Evolutionary conservation across 2,329 filamentous ascomycete genomes (phyloP).

Genomic region (Xylariaceae sp.): DNA sequence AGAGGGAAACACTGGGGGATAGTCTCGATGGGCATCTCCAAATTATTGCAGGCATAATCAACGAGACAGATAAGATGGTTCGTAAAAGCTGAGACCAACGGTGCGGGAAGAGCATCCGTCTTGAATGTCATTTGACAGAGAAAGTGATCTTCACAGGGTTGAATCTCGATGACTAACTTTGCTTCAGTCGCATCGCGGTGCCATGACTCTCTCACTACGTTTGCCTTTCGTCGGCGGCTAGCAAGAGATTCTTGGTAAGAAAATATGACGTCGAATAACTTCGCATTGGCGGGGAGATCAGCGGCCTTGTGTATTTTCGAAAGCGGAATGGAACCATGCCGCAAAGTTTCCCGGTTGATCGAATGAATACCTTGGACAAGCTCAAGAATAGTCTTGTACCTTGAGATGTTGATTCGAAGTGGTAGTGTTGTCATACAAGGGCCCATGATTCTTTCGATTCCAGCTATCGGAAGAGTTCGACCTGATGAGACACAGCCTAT

Average conservation of each 20-base stretch:
- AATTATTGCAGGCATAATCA: constrained; percentile 26
- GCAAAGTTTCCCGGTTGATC: constrained; percentile 59
- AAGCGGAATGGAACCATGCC: constrained; percentile 58
- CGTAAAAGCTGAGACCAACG: constrained; percentile 52
- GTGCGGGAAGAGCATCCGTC: constrained; percentile 42
- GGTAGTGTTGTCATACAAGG: constrained; percentile 76
- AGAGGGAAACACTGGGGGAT: constrained; percentile 28
- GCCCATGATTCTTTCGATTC: constrained; percentile 68
- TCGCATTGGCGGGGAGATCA: constrained; percentile 47
- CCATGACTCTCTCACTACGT: constrained; percentile 47
- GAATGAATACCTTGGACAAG: constrained; percentile 59
- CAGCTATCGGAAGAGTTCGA: constrained; percentile 63
- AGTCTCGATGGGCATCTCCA: constrained; percentile 23
- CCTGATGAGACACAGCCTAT: constrained; percentile 81
- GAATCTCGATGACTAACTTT: constrained; percentile 67
- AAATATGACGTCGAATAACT: constrained; percentile 71
- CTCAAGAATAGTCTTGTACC: constrained; percentile 49
- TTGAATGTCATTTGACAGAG: constrained; percentile 45
- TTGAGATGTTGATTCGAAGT: constrained; percentile 55
- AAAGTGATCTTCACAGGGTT: constrained; percentile 48
- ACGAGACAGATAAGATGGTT: constrained; percentile 55
- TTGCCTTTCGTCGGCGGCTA: constrained; percentile 23
- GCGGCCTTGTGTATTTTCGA: constrained; percentile 61
- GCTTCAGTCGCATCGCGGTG: constrained; percentile 72
- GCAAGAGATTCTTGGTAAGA: constrained; percentile 75